Conservation (phyloP, 2,329 filamentous ascomycete genomes). For the Penicillium sp. region DNA sequence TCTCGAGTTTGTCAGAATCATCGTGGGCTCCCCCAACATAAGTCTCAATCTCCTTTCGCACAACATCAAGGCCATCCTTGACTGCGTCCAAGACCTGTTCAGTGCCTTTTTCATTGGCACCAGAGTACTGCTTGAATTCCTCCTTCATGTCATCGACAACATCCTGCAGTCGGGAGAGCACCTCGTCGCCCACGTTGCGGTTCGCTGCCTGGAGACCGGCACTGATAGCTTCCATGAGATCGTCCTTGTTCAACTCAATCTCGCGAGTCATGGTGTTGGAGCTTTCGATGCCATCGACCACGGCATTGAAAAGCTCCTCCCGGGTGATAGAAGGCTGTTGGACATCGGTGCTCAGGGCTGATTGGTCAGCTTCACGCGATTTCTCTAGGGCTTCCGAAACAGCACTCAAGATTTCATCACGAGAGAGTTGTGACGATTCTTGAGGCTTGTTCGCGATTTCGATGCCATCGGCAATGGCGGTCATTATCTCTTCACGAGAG, state of each 20-base stretch:
- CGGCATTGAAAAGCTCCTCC: conserved; percentile 54
- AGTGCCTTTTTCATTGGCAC: conserved; percentile 72
- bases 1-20: conserved; percentile 68
- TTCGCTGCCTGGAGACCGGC: conserved; percentile 54
- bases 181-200: conserved; percentile 52
- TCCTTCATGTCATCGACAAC: conserved; percentile 58
- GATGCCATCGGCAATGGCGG: conserved; percentile 22
- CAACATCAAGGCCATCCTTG: conserved; percentile 77
- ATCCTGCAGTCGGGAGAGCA: conserved; percentile 56
- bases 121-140: conserved; percentile 72
- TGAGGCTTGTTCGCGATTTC: conserved; percentile 29
- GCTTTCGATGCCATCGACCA: conserved; percentile 55
- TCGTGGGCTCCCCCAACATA: conserved; percentile 72
- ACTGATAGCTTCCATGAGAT: conserved; percentile 57
- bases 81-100: conserved; percentile 85
- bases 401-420: conserved; percentile 44
- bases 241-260: conserved; percentile 52
- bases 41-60: conserved; percentile 72
- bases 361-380: conserved; percentile 32
- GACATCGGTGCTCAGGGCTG: conserved; percentile 26
- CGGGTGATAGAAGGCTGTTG: conserved; percentile 47
- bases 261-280: conserved; percentile 52
- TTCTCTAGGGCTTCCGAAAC: conserved; percentile 23
- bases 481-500: conserved; percentile 43
- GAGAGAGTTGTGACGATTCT: conserved; percentile 41